Evolutionary conservation across 2,329 filamentous ascomycete genomes (phyloP), one percentile per base, ranked within the genome.

Genomic region (Penicillium sp.): DNA sequence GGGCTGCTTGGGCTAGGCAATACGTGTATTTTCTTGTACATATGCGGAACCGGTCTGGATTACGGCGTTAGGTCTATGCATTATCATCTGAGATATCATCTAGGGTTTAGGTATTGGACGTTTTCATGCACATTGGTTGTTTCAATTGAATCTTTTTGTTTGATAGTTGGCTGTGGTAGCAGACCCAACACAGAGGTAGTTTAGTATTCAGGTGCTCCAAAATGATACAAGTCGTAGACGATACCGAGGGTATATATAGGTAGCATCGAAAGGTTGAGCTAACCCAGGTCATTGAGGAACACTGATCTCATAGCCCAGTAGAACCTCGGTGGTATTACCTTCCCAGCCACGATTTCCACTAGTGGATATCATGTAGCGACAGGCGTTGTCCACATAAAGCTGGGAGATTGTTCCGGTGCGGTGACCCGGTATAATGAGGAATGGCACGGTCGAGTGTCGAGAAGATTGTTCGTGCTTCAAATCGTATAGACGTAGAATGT

Each of bases 321-420:
- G 77, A 0, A 95, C 92, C 80, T 99, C 95, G 0, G 95, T 98
- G 38, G 86, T 89, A 22, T 86, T 88, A 1, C 95, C 95, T 76
- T 98, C 95, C 95, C 95, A 99, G 0, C 95, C 95, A 65, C 95
- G 83, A 65, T 95, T 98, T 0, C 95, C 95, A 4, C 92, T 93
- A 0, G 92, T 91, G 1, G 91, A 94, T 37, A 99, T 86, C 90
- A 99, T 94, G 74, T 93, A 98, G 19, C 88, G 85, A 74, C 92
- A 94, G 0, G 92, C 91, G 4, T 91, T 91, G 75, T 99, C 95
- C 51, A 97, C 84, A 72, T 94, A 95, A 10, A 98, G 80, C 63
- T 90, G 88, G 0, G 90, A 92, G 45, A 97, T 94, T 45, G 96
- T 92, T 49, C 94, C 94, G 0, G 93, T 93, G 17, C 92, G 83